Conservation (phyloP, 495 filamentous ascomycete genomes). For the Penicillium ucsense region DNA sequence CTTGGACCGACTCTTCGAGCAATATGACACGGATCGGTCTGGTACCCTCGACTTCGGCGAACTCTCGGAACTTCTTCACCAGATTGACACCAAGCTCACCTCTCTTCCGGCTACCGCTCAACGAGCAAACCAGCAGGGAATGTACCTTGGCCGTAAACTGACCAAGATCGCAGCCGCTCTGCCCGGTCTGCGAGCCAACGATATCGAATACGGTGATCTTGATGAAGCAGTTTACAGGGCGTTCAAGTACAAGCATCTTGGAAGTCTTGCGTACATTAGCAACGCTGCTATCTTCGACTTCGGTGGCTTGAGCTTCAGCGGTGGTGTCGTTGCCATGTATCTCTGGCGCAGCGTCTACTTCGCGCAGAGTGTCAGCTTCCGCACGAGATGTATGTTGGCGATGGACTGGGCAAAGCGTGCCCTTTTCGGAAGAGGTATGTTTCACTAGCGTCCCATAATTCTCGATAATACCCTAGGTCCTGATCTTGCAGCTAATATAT, state of each 20-base stretch:
- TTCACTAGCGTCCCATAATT: not conserved
- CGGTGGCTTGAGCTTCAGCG: conserved; percentile 65
- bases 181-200: conserved; percentile 67
- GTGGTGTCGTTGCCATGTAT: conserved; percentile 89
- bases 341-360: conserved; percentile 97
- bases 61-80: conserved; percentile 73
- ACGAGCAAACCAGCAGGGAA: conserved; percentile 90
- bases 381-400: conserved; percentile 80
- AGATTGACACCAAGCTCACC: conserved; percentile 86
- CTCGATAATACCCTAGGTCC: too few species aligned
- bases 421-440: conserved; percentile 89
- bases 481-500: too few species aligned
- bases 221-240: conserved; percentile 92
- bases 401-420: conserved; percentile 99
- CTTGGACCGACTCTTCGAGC: conserved; percentile 77
- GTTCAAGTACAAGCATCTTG: conserved; percentile 89
- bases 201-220: conserved; percentile 78
- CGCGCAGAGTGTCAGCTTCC: conserved; percentile 89
- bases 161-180: conserved; percentile 78
- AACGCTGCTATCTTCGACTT: conserved; percentile 94
- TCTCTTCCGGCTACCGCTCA: conserved; percentile 87
- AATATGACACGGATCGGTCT: conserved; percentile 86
- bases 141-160: conserved; percentile 89
- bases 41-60: conserved; percentile 93
- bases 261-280: conserved; percentile 89